These are phyloP conservation scores for Fraxinus ornus DNA, from an alignment of 305 asterid species.

Conservation along the genomic window DNA sequence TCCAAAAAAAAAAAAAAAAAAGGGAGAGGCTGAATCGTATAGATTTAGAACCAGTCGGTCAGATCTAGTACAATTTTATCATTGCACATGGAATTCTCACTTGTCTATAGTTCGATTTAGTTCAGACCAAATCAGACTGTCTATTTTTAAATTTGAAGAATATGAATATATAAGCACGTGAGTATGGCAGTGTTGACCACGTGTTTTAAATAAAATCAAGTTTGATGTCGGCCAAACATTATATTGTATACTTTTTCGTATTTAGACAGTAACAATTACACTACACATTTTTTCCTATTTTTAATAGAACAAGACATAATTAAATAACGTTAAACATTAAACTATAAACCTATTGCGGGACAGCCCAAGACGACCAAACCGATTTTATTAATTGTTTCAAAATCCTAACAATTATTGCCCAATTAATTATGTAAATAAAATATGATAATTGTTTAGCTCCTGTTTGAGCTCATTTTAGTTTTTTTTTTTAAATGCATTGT, in stretches of 20 bases:
- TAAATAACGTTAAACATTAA: neutral
- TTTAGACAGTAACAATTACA: neutral
- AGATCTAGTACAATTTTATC: neutral
- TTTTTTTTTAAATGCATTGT: too few relatives aligned
- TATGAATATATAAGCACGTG: neutral
- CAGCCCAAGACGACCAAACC: neutral
- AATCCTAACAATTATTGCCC: neutral
- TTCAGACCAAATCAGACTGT: neutral
- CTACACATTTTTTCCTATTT: neutral
- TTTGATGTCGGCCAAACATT: conserved; percentile 24
- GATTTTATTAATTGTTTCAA: neutral
- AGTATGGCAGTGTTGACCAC: neutral
- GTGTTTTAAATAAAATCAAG: conserved; percentile 10
- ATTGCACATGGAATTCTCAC: too few relatives aligned
- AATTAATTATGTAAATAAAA: neutral
- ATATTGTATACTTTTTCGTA: neutral
- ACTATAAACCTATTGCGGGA: neutral
- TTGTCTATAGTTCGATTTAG: neutral
- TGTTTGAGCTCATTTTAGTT: too few relatives aligned
- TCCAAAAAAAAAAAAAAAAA: too few relatives aligned
- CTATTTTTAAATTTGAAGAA: neutral
- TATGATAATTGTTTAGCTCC: neutral
- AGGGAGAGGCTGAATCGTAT: neutral
- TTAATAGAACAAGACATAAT: neutral
- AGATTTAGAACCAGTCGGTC: neutral